phyloP scores from a whole-genome alignment of 208 protist species.

The Herpetomonas muscarum region DNA sequence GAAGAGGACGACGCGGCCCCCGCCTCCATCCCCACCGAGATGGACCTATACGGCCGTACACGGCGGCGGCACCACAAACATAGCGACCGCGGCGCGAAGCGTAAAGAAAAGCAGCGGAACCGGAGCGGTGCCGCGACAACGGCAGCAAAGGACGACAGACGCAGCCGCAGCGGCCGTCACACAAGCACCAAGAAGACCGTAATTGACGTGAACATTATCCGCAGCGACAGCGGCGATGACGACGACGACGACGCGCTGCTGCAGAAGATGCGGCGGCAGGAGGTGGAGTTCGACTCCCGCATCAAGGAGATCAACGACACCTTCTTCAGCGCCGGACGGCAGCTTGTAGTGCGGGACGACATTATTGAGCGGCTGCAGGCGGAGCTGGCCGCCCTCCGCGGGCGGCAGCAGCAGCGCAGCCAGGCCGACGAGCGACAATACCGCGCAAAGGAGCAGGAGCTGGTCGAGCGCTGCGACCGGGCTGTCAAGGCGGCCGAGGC shows the following conservation, averaged over 20 bases:
- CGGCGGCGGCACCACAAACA: background rate
- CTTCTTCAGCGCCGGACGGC: slow-evolving; percentile 57
- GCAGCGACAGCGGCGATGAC: slow-evolving; percentile 4
- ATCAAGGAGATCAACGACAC: slow-evolving; percentile 75
- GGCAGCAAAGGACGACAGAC: too few relatives aligned
- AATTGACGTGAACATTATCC: background rate
- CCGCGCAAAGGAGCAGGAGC: slow-evolving; percentile 22
- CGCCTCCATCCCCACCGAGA: slow-evolving; percentile 2
- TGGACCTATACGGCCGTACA: background rate
- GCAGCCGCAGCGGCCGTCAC: too few relatives aligned
- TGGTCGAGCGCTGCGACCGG: slow-evolving; percentile 6
- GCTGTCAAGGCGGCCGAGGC: background rate
- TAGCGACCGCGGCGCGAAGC: background rate
- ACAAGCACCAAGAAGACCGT: background rate
- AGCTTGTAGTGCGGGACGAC: slow-evolving; percentile 55
- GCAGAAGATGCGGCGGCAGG: slow-evolving; percentile 47
- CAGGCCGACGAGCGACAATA: slow-evolving; percentile 5
- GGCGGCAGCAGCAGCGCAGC: slow-evolving; percentile 1
- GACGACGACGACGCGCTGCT: slow-evolving; percentile 38
- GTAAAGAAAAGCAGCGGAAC: background rate
- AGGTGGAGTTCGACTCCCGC: slow-evolving; percentile 69
- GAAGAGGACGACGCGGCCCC: background rate
- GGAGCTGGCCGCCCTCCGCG: slow-evolving; percentile 40
- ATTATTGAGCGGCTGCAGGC: slow-evolving; percentile 65
- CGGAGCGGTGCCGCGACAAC: background rate